Conservation (phyloP, 1,139 yeast genomes). For the Pichiaceae sp. region DNA sequence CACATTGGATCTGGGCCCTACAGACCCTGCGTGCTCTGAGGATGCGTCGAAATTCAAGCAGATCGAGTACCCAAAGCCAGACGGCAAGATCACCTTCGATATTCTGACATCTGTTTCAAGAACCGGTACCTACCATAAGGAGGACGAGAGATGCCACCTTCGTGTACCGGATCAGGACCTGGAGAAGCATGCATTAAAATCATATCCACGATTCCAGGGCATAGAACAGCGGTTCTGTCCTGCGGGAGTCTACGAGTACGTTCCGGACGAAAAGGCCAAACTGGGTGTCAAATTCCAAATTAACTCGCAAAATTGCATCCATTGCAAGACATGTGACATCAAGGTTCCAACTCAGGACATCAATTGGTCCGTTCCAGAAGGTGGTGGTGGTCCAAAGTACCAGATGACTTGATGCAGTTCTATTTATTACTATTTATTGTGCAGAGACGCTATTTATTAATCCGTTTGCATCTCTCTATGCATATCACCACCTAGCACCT, state of each 20-base stretch:
- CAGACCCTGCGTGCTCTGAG: slow-evolving; percentile 68
- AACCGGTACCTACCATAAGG: slow-evolving; percentile 94
- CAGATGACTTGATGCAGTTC: slow-evolving; percentile 46
- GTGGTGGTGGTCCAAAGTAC: slow-evolving; percentile 97
- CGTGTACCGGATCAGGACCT: slow-evolving; percentile 69
- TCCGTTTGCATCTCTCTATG: slow-evolving; percentile 1
- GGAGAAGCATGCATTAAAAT: slow-evolving; percentile 53
- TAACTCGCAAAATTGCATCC: slow-evolving; percentile 94
- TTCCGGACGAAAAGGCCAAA: slow-evolving; percentile 52
- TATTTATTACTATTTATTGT: slow-evolving; percentile 2
- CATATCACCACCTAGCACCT: slow-evolving; percentile 13
- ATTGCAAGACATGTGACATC: slow-evolving; percentile 96
- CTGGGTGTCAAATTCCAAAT: slow-evolving; percentile 80
- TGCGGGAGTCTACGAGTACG: slow-evolving; percentile 94
- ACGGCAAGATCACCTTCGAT: slow-evolving; percentile 83
- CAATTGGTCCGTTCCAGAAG: slow-evolving; percentile 93
- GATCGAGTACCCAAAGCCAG: slow-evolving; percentile 91
- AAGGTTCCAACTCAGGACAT: slow-evolving; percentile 94
- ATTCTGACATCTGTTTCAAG: slow-evolving; percentile 86
- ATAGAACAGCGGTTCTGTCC: slow-evolving; percentile 92
- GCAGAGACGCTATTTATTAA: background rate
- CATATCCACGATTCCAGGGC: slow-evolving; percentile 76
- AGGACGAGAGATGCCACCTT: slow-evolving; percentile 85
- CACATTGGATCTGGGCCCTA: slow-evolving; percentile 65
- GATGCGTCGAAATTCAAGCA: slow-evolving; percentile 58